A percentile compares a stretch with the other conserved stretches of the same genome.
These are phyloP conservation scores for Saururus chinensis DNA, from an alignment of 164 flowering plant genomes.

Conservation along the genomic window DNA sequence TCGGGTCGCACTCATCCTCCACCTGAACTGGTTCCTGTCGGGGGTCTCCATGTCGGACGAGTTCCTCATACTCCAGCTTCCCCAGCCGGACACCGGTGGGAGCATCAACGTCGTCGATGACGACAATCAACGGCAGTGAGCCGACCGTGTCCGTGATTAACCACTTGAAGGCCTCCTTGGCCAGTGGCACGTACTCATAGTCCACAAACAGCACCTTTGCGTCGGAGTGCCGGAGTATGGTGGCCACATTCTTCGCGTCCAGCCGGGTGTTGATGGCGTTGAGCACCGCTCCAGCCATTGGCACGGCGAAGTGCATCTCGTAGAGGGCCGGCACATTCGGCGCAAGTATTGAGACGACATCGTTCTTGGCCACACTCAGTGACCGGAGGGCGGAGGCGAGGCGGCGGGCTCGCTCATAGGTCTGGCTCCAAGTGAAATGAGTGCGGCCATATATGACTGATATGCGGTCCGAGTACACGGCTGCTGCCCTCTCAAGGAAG, in stretches of 20 bases:
- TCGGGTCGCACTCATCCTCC: constrained; percentile 75
- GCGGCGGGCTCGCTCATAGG: constrained; percentile 26
- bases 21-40: constrained; percentile 9
- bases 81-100: constrained; percentile 51
- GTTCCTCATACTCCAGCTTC: constrained; percentile 58
- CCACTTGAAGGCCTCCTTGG: constrained; percentile 36
- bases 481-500: constrained; percentile 35
- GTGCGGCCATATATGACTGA: constrained; percentile 33
- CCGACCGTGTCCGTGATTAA: neutral
- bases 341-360: constrained; percentile 33
- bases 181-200: constrained; percentile 34
- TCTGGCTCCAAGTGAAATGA: constrained; percentile 31
- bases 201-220: constrained; percentile 39
- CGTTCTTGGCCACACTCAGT: constrained; percentile 1
- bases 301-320: constrained; percentile 29
- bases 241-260: constrained; percentile 21
- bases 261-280: constrained; percentile 27
- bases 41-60: constrained; percentile 38
- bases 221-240: constrained; percentile 20
- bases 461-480: constrained; percentile 26
- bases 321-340: constrained; percentile 32
- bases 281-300: constrained; percentile 28
- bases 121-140: constrained; percentile 34
- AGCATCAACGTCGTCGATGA: constrained; percentile 50
- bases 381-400: constrained; percentile 32